Evolutionary conservation across 2,329 filamentous ascomycete species (phyloP), one percentile per base, ranked within the genome.

Genomic region (Penicillium sp.): DNA sequence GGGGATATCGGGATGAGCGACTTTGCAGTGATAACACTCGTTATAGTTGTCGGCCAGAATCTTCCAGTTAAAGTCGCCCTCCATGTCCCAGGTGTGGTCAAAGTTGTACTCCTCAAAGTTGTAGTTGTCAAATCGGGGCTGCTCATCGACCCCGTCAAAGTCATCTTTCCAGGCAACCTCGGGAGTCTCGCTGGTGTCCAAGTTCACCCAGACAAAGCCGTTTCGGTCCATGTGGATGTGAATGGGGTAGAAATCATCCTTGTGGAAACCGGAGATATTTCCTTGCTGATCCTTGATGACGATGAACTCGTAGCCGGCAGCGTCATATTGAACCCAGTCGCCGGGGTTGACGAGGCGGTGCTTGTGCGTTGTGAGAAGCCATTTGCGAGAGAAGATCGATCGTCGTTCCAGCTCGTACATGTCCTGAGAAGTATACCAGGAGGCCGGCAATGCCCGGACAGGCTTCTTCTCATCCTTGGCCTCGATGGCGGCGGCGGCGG

Each of bases 11-110:
- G 61, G 61, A 37, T 63, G 61, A 3, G 60, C 58, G 12, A 62
- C 58, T 25, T 51, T 46, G 43, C 60, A 63, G 48, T 64, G 62
- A 25, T 67, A 66, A 54, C 66, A 68, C 44, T 67, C 81, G 62
- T 85, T 85, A 72, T 82, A 85, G 70, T 85, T 84, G 60, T 84
- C 82, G 15, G 77, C 76, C 23, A 82, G 63, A 15, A 78, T 78
- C 70, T 83, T 83, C 80, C 80, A 83, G 69, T 83, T 82, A 63
- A 78, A 80, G 20, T 77, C 74, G 0, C 77, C 77, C 46, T 80
- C 75, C 75, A 81, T 78, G 53, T 80, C 75, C 78, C 79, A 83
- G 25, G 69, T 67, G 64, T 82, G 79, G 54, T 82, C 80, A 54
- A 82, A 83, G 27, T 67, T 62, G 61, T 82, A 85, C 35, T 81